Conservation (phyloP, 2,329 filamentous ascomycete species). For the Fusarium duplospermum region DNA sequence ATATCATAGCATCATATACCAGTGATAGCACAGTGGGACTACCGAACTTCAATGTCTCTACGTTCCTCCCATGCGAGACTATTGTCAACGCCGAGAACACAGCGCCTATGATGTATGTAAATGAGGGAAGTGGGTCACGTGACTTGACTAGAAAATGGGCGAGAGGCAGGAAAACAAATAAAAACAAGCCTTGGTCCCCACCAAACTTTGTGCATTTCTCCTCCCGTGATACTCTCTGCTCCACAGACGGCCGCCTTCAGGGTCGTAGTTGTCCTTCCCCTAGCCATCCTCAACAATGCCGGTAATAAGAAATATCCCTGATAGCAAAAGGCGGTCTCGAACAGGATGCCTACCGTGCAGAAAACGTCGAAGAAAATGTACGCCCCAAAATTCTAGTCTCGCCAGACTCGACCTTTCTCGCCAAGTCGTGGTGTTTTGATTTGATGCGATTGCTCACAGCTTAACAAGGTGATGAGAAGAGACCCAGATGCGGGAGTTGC, state of each 20-base stretch:
- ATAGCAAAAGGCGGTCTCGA: not conserved
- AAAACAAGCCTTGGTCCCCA: not conserved
- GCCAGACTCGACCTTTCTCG: not conserved
- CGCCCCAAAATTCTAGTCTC: not conserved
- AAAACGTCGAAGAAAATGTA: constrained; percentile 33
- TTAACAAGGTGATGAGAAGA: constrained; percentile 23
- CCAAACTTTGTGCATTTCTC: not conserved
- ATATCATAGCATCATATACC: too few relatives aligned
- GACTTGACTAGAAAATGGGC: too few relatives aligned
- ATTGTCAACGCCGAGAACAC: too few relatives aligned
- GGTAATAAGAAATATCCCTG: not conserved
- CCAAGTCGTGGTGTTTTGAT: too few relatives aligned
- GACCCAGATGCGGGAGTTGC: constrained; percentile 28
- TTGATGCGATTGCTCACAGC: not conserved
- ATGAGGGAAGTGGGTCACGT: too few relatives aligned
- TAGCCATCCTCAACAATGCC: not conserved
- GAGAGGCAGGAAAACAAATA: not conserved
- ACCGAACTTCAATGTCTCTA: too few relatives aligned
- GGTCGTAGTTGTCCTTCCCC: not conserved
- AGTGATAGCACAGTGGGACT: too few relatives aligned
- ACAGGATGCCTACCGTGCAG: constrained; percentile 20
- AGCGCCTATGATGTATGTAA: too few relatives aligned
- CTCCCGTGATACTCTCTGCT: not conserved
- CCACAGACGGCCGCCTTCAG: not conserved
- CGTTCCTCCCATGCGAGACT: too few relatives aligned